A percentile compares a stretch with the other conserved stretches of the same genome.
phyloP scores from a whole-genome alignment of 116 monocot genomes.

The Papilionanthe hybrid region DNA sequence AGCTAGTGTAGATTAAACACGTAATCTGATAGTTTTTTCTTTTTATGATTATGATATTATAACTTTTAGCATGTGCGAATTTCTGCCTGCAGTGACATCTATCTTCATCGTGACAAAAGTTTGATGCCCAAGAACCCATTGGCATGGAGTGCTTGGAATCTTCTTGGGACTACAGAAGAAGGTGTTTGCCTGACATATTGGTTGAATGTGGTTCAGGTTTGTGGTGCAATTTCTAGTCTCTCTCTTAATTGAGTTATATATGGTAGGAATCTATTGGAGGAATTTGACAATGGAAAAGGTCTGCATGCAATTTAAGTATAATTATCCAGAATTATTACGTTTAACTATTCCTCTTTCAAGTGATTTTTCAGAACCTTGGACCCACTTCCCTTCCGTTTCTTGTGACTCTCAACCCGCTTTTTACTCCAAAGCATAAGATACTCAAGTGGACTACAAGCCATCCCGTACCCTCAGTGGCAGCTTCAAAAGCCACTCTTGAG shows the following conservation, averaged over 20 bases:
- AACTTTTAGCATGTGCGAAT: background rate
- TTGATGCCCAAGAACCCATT: conserved; percentile 78
- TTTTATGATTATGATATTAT: background rate
- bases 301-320: background rate
- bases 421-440: conserved; percentile 37
- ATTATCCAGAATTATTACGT: background rate
- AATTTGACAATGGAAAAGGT: background rate
- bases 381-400: conserved; percentile 42
- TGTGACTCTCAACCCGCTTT: conserved; percentile 76
- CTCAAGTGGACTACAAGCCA: conserved; percentile 81
- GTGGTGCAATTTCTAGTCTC: conserved; percentile 3
- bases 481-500: conserved; percentile 78
- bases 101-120: conserved; percentile 78
- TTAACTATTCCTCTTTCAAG: background rate
- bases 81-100: conserved; percentile 66
- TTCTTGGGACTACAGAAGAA: conserved; percentile 59
- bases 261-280: background rate
- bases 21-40: background rate
- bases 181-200: conserved; percentile 88
- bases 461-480: conserved; percentile 78
- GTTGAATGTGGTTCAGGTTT: conserved; percentile 95
- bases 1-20: background rate
- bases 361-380: conserved; percentile 62
- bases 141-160: conserved; percentile 99
- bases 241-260: background rate